Conservation (phyloP, 192 early-diverging fungal species). For the Umbelopsis isabellina region DNA sequence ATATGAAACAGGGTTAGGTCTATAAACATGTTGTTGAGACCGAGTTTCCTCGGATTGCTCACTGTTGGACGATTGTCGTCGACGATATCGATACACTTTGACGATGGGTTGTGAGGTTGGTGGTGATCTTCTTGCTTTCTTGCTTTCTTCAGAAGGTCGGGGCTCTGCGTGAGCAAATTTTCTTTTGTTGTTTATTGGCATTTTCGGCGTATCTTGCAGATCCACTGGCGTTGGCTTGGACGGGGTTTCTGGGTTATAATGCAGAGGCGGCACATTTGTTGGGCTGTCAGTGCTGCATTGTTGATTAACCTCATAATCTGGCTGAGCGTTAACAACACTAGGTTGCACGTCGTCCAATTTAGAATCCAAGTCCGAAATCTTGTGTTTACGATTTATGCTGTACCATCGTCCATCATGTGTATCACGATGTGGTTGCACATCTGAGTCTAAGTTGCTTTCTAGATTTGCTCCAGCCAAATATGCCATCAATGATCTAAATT, state of each 20-base stretch:
- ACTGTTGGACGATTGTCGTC: neutral
- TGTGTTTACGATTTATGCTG: conserved; percentile 15
- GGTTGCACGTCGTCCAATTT: conserved; percentile 8
- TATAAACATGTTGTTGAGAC: neutral
- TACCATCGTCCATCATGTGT: conserved; percentile 10
- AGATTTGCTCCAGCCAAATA: conserved; percentile 8
- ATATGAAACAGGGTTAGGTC: conserved; percentile 12
- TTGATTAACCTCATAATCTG: neutral
- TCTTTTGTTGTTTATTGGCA: neutral
- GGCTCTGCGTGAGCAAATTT: conserved; percentile 1
- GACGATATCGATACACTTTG: conserved; percentile 15
- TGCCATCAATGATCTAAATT: conserved; percentile 1
- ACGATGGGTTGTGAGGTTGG: conserved; percentile 4
- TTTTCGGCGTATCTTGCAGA: conserved; percentile 5
- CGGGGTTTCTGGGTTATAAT: neutral
- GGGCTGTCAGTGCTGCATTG: neutral
- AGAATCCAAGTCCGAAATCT: neutral
- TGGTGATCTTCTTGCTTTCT: neutral
- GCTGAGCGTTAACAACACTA: no score
- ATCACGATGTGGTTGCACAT: neutral
- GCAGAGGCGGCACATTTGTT: neutral
- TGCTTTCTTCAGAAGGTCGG: conserved; percentile 19
- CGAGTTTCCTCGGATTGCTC: neutral
- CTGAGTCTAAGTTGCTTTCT: conserved; percentile 1
- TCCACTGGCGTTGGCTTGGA: neutral